Evolutionary conservation across 305 asterid species (phyloP).

Genomic region (Fraxinus albicans): DNA sequence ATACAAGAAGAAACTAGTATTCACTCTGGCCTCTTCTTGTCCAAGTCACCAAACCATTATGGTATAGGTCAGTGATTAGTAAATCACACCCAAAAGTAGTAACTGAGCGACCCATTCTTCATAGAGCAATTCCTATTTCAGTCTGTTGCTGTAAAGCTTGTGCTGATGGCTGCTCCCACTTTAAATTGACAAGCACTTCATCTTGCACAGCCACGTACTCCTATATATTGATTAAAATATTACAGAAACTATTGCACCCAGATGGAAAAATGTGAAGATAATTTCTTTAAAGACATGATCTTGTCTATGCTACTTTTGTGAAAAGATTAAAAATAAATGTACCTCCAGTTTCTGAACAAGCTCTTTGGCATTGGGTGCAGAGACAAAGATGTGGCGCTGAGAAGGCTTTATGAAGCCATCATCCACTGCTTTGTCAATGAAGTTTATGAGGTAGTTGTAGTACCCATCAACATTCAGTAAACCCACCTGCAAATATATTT

Average conservation of each 20-base stretch:
- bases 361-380: slow-evolving; percentile 30
- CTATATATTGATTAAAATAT: slow-evolving; percentile 20
- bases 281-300: slow-evolving; percentile 16
- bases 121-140: slow-evolving; percentile 27
- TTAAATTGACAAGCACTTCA: slow-evolving; percentile 37
- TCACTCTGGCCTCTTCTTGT: slow-evolving; percentile 5
- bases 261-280: slow-evolving; percentile 17
- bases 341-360: slow-evolving; percentile 36
- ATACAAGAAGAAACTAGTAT: slow-evolving; percentile 26
- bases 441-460: slow-evolving; percentile 28
- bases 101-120: background rate
- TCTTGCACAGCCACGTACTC: slow-evolving; percentile 51
- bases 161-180: slow-evolving; percentile 30
- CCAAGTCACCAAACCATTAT: background rate
- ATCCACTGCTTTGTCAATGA: slow-evolving; percentile 35
- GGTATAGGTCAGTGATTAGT: slow-evolving; percentile 29
- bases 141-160: slow-evolving; percentile 19
- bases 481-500: slow-evolving; percentile 25
- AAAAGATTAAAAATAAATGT: background rate
- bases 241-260: background rate
- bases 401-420: slow-evolving; percentile 35
- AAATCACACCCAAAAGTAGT: slow-evolving; percentile 1
- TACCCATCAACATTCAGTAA: slow-evolving; percentile 39
- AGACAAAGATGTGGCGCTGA: slow-evolving; percentile 31
- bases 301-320: slow-evolving; percentile 37